phyloP scores from a whole-genome alignment of 345 rosid genomes.

The Brassica nigra region DNA sequence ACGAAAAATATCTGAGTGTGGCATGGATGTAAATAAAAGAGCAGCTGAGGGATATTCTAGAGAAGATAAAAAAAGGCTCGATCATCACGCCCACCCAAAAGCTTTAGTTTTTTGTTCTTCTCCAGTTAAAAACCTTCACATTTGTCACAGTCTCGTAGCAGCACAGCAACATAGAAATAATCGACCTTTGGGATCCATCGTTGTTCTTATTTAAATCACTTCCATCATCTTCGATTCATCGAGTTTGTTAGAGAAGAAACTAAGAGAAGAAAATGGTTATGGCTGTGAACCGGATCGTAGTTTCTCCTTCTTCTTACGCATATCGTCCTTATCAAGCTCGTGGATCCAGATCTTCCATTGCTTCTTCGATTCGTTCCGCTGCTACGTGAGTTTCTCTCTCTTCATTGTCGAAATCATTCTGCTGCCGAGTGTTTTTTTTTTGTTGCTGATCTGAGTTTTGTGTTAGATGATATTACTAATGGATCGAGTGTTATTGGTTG shows the following conservation, averaged over 20 bases:
- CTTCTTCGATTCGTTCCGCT: conserved; percentile 46
- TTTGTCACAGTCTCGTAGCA: conserved; percentile 18
- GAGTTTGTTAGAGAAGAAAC: not conserved
- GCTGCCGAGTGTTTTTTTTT: no score
- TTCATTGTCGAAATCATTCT: not conserved
- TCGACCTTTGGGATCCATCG: not conserved
- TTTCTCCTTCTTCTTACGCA: conserved; percentile 35
- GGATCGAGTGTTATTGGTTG: not conserved
- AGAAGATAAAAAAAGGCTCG: conserved; percentile 3
- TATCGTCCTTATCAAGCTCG: conserved; percentile 36
- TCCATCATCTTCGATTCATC: not conserved
- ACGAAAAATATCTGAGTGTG: conserved; percentile 12
- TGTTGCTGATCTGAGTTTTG: no score
- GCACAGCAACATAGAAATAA: conserved; percentile 24
- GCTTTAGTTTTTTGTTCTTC: not conserved
- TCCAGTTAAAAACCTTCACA: not conserved
- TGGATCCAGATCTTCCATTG: conserved; percentile 49
- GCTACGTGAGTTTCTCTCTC: conserved; percentile 42
- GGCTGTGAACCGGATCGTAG: conserved; percentile 41
- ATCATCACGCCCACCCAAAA: conserved; percentile 19
- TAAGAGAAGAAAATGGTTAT: conserved; percentile 44
- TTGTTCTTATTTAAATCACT: not conserved
- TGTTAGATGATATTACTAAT: no score
- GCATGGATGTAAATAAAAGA: conserved; percentile 11
- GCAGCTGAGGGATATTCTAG: not conserved